Base-by-base conservation (phyloP, 768 basidiomycete genomes). In the Coprinellus micaceus region DNA sequence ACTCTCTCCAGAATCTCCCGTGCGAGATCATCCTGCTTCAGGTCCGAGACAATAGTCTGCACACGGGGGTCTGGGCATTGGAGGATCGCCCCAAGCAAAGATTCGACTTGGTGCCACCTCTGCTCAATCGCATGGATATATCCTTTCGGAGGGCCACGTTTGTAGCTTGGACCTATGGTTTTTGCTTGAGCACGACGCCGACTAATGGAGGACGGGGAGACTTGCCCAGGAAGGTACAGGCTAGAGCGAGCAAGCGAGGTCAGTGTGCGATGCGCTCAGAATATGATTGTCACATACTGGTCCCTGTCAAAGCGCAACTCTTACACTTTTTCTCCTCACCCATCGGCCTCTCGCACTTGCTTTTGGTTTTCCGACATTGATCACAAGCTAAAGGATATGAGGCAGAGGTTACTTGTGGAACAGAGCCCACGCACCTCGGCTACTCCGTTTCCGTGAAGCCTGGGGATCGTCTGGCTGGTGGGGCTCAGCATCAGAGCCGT, bases 101-200 rank as follows among this genome's bases (percentile, higher is more conserved):
- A 89, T 70, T 95, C 94, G 63, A 94, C 89, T 66, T 94, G 89
- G 63, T 95, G 93, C 84, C 93, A 89, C 63, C 92, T 73, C 57
- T 90, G 88, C 72, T 95, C 93, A 51, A 95, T 93, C 37, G 92
- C 92, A 67, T 94, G 89, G 49, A 95, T 94, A 67, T 95, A 95
- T 19, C 93, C 93, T 65, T 91, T 91, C 5, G 90, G 89, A 10
- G 89, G 89, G 10, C 91, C 92, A 9, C 91, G 85, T 66, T 88
- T 89, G 68, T 86, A 87, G 64, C 86, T 89, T 0, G 88, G 88
- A 44, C 86, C 89, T 90, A 25, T 52, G 37, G 28, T 21, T 21
- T 33, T 36, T 28, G 50, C 54, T 40, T 22, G 17, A 30, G 50
- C 55, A 53, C 11, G 33, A 22, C 15, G 40, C 3, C 21, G 33